These are phyloP conservation scores for Dianthus caryophyllus DNA, from an alignment of 148 eudicot species.

Conservation along the genomic window DNA sequence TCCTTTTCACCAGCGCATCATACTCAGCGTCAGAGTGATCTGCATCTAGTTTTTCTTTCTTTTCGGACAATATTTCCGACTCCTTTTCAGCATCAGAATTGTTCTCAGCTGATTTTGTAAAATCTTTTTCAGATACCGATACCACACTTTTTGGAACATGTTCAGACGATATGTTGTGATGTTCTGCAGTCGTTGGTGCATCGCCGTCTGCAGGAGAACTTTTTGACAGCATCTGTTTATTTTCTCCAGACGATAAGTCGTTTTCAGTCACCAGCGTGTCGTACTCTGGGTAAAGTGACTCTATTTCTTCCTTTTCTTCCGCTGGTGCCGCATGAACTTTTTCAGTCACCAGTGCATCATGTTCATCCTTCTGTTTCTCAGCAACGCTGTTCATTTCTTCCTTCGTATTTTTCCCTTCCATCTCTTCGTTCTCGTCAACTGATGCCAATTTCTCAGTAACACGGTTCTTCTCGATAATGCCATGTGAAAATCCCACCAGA, in stretches of 20 bases:
- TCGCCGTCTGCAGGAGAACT: not conserved
- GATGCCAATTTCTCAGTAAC: constrained; percentile 2
- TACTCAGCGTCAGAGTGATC: constrained; percentile 26
- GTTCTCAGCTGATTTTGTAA: constrained; percentile 20
- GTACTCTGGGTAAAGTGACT: constrained; percentile 12
- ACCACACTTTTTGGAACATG: not conserved
- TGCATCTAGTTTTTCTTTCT: constrained; percentile 22
- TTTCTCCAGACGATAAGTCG: not conserved
- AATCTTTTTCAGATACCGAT: not conserved
- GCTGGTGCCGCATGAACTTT: not conserved
- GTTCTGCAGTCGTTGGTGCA: not conserved
- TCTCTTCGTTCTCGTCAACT: constrained; percentile 2
- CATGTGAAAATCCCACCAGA: not conserved
- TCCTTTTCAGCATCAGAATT: constrained; percentile 6
- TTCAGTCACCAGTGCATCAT: not conserved
- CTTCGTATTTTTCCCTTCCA: constrained; percentile 10
- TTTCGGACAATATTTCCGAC: constrained; percentile 15
- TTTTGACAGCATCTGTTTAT: not conserved
- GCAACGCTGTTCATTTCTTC: not conserved
- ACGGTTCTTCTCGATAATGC: constrained; percentile 4
- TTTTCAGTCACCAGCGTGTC: constrained; percentile 38
- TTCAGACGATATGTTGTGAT: constrained; percentile 8
- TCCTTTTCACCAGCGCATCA: constrained; percentile 44
- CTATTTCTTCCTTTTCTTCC: constrained; percentile 5
- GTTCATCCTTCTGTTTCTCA: constrained; percentile 5